These are phyloP conservation scores for Planoprotostelium fungivorum DNA, from an alignment of 78 protist genomes.

Conservation along the genomic window DNA sequence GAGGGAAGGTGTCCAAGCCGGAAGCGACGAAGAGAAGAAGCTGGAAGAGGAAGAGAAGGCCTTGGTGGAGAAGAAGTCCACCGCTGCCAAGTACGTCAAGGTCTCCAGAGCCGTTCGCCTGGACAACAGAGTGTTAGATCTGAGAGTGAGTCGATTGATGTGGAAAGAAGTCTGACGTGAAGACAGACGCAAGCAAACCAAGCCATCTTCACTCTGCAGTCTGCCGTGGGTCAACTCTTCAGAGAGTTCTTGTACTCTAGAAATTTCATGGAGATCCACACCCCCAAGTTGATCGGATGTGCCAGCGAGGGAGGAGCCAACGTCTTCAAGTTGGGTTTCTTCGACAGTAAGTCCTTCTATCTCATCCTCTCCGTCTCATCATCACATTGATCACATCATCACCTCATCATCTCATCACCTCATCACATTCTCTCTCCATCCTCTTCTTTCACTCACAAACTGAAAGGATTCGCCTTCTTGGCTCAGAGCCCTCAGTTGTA, in stretches of 20 bases:
- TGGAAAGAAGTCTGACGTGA: background rate
- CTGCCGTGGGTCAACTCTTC: conserved; percentile 72
- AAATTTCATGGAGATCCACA: conserved; percentile 93
- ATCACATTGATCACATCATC: background rate
- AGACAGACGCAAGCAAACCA: conserved; percentile 81
- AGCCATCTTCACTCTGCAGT: conserved; percentile 85
- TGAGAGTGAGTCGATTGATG: conserved; percentile 59
- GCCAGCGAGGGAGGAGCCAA: conserved; percentile 97
- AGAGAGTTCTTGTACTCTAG: conserved; percentile 51
- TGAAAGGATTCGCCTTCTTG: conserved; percentile 81
- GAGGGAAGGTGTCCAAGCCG: background rate
- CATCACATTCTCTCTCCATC: background rate
- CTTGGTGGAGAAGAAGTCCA: conserved; percentile 10
- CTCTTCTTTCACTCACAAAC: too few relatives aligned
- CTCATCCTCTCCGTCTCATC: too few relatives aligned
- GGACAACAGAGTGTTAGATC: conserved; percentile 86
- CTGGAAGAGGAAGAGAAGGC: conserved; percentile 11
- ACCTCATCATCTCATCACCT: background rate
- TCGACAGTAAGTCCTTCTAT: conserved; percentile 48
- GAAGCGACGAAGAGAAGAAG: background rate
- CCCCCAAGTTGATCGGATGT: conserved; percentile 93
- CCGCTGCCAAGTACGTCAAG: conserved; percentile 15
- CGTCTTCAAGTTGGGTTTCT: conserved; percentile 92
- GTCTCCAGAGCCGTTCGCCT: conserved; percentile 77
- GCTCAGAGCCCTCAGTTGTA: conserved; percentile 99